These are phyloP conservation scores for Dactylellina cionopaga DNA, from an alignment of 2,329 filamentous ascomycete genomes.

Conservation along the genomic window DNA sequence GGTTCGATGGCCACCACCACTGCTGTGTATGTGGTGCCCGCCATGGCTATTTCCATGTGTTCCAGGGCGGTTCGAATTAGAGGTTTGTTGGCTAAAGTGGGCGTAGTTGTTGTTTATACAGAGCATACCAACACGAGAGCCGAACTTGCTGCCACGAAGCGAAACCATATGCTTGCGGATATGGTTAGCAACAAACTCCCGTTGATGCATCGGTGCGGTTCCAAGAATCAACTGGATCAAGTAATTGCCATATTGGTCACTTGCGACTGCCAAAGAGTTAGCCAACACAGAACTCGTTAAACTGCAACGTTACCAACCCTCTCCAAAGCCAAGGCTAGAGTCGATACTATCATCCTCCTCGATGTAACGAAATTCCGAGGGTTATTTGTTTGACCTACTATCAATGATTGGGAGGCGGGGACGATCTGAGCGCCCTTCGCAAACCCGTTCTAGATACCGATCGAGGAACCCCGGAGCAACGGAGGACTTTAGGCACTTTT, in stretches of 20 bases:
- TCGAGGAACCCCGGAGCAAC: constrained; percentile 91
- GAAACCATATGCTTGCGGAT: constrained; percentile 99
- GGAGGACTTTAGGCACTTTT: constrained; percentile 86
- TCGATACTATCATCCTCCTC: too few species aligned
- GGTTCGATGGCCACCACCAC: constrained; percentile 18
- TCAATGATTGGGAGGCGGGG: constrained; percentile 97
- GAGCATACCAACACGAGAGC: constrained; percentile 97
- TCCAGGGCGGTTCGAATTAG: constrained; percentile 6
- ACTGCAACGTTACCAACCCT: too few species aligned
- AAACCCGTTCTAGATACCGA: constrained; percentile 92
- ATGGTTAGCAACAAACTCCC: constrained; percentile 90
- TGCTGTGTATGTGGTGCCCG: constrained; percentile 16
- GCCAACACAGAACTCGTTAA: not conserved
- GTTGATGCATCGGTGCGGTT: constrained; percentile 85
- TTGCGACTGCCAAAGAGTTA: constrained; percentile 69
- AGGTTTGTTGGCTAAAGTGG: constrained; percentile 17
- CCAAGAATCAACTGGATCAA: constrained; percentile 96
- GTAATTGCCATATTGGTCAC: constrained; percentile 99
- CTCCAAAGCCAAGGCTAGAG: too few species aligned
- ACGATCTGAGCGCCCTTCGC: constrained; percentile 86
- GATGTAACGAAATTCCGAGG: not conserved
- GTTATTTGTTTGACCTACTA: constrained; percentile 66
- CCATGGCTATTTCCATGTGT: constrained; percentile 23
- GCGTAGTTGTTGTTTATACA: constrained; percentile 75
- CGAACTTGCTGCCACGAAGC: constrained; percentile 96